These are phyloP conservation scores for Syzygium malaccense DNA, from an alignment of 441 rosid species.

Conservation along the genomic window DNA sequence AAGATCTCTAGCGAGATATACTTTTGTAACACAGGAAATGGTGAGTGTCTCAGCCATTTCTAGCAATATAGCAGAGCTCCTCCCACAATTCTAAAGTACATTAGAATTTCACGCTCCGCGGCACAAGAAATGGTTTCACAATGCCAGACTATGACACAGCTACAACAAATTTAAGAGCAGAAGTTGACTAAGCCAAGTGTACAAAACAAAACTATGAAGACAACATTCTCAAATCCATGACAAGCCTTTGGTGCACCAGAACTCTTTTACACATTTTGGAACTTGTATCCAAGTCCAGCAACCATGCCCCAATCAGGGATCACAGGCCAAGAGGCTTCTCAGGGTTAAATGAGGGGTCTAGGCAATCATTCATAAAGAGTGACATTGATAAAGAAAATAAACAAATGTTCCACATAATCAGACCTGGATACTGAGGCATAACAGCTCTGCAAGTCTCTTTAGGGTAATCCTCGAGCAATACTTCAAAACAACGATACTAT, in stretches of 20 bases:
- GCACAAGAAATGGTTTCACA: neutral
- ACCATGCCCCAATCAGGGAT: neutral
- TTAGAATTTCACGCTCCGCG: neutral
- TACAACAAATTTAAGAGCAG: too few species aligned
- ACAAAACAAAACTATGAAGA: neutral
- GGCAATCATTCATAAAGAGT: neutral
- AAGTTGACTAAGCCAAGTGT: too few species aligned
- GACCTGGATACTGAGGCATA: constrained; percentile 81
- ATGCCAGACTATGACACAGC: neutral
- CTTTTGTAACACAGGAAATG: neutral
- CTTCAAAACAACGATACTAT: constrained; percentile 88
- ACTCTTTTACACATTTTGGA: neutral
- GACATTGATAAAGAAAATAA: neutral
- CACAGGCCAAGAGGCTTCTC: neutral
- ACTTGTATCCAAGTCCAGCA: neutral
- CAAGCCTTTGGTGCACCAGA: neutral
- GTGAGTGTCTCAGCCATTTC: neutral
- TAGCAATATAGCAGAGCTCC: neutral
- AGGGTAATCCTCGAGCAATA: constrained; percentile 56
- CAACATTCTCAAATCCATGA: neutral
- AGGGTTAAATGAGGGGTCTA: neutral
- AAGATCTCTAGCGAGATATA: neutral
- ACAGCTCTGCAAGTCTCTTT: constrained; percentile 79
- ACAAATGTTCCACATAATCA: neutral
- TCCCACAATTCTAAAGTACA: neutral